Evolutionary conservation across 2,329 filamentous ascomycete genomes (phyloP).

Genomic region (Verticillium dahliae): DNA sequence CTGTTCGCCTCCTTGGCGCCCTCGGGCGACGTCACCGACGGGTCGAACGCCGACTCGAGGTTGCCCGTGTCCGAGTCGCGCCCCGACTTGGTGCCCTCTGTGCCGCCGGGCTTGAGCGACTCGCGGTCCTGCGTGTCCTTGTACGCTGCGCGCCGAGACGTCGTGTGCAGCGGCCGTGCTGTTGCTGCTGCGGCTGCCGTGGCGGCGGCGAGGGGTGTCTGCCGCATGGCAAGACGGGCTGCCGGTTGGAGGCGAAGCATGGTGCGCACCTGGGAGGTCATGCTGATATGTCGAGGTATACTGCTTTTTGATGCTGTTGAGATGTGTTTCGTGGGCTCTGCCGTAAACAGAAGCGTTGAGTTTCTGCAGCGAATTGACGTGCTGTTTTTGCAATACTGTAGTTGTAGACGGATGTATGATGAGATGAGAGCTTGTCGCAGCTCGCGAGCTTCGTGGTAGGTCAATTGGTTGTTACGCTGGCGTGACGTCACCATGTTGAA

Average conservation of each 20-base stretch:
- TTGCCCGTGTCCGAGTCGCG: constrained; percentile 54
- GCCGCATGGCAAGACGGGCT: neutral
- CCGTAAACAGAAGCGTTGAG: neutral
- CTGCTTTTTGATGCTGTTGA: neutral
- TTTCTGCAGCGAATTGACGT: neutral
- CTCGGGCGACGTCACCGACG: constrained; percentile 61
- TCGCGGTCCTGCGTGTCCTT: constrained; percentile 53
- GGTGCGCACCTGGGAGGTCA: neutral
- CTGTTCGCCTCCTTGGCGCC: constrained; percentile 38
- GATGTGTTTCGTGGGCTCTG: too few species aligned
- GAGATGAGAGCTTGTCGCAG: neutral
- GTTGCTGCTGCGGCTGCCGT: neutral
- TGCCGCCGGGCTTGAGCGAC: constrained; percentile 55
- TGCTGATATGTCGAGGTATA: neutral
- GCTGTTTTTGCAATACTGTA: neutral
- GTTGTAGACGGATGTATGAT: neutral
- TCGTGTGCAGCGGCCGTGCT: constrained; percentile 25
- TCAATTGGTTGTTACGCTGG: neutral
- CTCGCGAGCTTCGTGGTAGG: neutral
- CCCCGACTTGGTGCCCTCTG: constrained; percentile 63
- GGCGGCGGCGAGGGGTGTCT: neutral
- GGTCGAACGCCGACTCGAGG: constrained; percentile 61
- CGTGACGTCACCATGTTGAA: neutral
- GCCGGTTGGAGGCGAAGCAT: neutral
- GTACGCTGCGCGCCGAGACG: constrained; percentile 27